These are phyloP conservation scores for Euphorbia schlechtendalii DNA, from an alignment of 441 rosid genomes.

Conservation along the genomic window DNA sequence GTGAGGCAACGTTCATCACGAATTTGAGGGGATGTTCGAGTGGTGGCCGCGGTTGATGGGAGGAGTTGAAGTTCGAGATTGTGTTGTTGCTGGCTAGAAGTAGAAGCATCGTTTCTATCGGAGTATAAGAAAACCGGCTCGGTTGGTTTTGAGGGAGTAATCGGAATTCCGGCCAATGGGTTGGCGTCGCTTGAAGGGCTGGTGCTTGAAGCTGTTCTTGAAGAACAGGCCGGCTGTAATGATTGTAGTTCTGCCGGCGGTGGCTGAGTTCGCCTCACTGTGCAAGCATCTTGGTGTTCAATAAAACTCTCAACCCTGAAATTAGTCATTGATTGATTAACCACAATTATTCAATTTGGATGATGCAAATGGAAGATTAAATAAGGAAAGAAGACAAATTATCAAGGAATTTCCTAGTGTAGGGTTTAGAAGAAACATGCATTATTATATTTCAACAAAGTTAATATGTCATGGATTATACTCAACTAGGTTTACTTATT, in stretches of 20 bases:
- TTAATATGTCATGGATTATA: conserved; percentile 21
- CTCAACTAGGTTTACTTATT: conserved; percentile 12
- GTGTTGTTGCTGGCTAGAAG: conserved; percentile 28
- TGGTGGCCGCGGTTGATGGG: conserved; percentile 27
- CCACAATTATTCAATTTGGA: not conserved
- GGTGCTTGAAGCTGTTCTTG: conserved; percentile 79
- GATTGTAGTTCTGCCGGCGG: conserved; percentile 30
- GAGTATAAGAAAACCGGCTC: conserved; percentile 30
- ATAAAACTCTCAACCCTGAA: conserved; percentile 93
- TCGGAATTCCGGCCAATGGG: conserved; percentile 33
- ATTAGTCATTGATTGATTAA: not conserved
- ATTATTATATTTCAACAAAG: conserved; percentile 30
- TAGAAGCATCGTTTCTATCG: conserved; percentile 19
- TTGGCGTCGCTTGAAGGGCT: conserved; percentile 76
- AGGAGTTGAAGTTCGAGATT: conserved; percentile 83
- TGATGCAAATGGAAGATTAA: not conserved
- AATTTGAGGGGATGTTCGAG: conserved; percentile 12
- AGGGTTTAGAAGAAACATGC: conserved; percentile 33
- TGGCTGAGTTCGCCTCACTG: conserved; percentile 45
- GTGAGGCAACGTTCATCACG: conserved; percentile 33
- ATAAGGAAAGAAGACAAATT: conserved; percentile 1
- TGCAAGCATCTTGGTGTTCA: conserved; percentile 91
- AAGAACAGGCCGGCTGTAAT: conserved; percentile 50
- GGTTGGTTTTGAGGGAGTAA: conserved; percentile 24
- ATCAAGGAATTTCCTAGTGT: conserved; percentile 20